A percentile compares a stretch with the other conserved stretches of the same genome.
Evolutionary conservation across 2,329 filamentous ascomycete genomes (phyloP).

Genomic region (Talaromyces sp.): DNA sequence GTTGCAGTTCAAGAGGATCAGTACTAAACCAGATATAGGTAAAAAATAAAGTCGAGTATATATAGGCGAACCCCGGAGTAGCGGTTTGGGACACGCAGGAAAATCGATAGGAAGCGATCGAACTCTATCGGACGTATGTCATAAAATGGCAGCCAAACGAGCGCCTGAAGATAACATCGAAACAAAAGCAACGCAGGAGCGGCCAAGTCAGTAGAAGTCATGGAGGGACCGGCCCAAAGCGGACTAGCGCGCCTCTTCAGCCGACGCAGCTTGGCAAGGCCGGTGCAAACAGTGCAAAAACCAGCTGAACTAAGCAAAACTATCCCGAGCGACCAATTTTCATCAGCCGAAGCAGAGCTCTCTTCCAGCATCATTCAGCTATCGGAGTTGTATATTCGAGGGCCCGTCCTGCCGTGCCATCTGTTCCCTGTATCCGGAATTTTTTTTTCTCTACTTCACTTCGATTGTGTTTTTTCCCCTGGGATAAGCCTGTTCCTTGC

Average conservation of each 20-base stretch:
- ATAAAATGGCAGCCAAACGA: background rate
- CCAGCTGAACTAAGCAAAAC: background rate
- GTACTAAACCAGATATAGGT: background rate
- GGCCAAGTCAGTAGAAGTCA: background rate
- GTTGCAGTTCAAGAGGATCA: background rate
- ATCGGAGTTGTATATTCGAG: constrained; percentile 5
- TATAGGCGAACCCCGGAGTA: background rate
- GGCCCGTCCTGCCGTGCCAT: background rate
- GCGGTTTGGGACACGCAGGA: background rate
- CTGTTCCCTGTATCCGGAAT: background rate
- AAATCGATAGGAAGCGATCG: background rate
- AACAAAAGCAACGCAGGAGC: background rate
- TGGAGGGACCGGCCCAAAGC: background rate
- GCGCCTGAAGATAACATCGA: background rate
- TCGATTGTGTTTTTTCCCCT: background rate
- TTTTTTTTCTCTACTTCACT: background rate
- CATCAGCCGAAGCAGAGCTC: constrained; percentile 7
- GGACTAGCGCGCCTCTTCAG: background rate
- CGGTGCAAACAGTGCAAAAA: constrained; percentile 11
- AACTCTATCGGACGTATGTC: background rate
- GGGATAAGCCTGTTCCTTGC: background rate
- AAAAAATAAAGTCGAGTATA: background rate
- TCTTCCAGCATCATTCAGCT: constrained; percentile 3
- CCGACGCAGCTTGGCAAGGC: background rate
- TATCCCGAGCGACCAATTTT: constrained; percentile 13